Evolutionary conservation across 768 basidiomycete species (phyloP), one percentile per base, ranked within the genome.

Genomic region (Naganishia vaughanmartiniae): DNA sequence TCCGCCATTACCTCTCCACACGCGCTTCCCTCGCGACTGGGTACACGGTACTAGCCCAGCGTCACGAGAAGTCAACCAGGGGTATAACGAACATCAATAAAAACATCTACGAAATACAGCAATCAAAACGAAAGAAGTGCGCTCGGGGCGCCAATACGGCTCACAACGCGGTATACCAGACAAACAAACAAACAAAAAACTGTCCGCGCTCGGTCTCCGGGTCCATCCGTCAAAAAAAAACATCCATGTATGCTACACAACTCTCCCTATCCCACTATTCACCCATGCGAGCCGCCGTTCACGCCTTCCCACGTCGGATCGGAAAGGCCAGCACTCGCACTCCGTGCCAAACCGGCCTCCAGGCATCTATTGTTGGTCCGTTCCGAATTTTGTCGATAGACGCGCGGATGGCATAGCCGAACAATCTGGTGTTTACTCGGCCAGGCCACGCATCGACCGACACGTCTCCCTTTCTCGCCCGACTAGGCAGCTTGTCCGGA

Each of bases 401-500:
- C 42, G 42, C 14, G 36, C 17, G 9, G 42, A 2, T 51, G 21
- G 15, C 14, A 14, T 6, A n/a, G 42, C 2, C 11, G 39, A 24
- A 30, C 39, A 12, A 39, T 19, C 5, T 21, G 21, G 58, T 24
- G 10, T 58, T 21, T 39, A n/a, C 34, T 33, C 57, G 53, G 53
- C 53, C 34, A 21, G 34, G 21, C 34, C 21, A 34, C 36, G 24
- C 24, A 36, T 58, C 60, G 39, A 26, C 60, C 60, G 39, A 28
- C 24, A 45, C n/a, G 60, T 63, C 42, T 45, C 24, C 21, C 19
- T 63, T 63, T 21, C 42, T 39, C 4, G n/a, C n/a, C 7, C 48
- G 48, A 2, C 24, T 51, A 51, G 7, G 60, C 60, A 5, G 60
- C 60, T 28, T 63, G 60, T 45, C 60, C 60, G n/a, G 60, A 63